Conservation (phyloP, 305 asterid species). For the Rubia occidens region DNA sequence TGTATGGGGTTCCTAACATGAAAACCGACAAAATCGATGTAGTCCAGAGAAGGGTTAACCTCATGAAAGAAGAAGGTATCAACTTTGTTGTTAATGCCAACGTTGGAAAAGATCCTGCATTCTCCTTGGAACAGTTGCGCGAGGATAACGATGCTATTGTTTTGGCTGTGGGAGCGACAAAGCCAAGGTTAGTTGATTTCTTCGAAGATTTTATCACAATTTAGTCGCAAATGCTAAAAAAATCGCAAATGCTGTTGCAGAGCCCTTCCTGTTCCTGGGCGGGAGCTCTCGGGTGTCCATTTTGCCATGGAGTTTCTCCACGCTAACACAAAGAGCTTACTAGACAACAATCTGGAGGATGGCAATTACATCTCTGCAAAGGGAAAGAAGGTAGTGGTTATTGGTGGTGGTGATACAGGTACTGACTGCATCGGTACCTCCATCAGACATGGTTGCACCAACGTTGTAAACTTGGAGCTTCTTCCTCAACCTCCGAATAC, state of each 20-base stretch:
- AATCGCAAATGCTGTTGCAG: conserved; percentile 32
- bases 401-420: conserved; percentile 99
- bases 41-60: conserved; percentile 87
- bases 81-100: conserved; percentile 76
- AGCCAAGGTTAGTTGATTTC: conserved; percentile 58
- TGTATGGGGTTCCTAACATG: conserved; percentile 99
- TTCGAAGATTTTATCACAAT: neutral
- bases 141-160: conserved; percentile 72
- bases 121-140: conserved; percentile 57
- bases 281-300: conserved; percentile 87
- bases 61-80: conserved; percentile 90
- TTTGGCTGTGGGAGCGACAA: conserved; percentile 95
- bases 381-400: conserved; percentile 93
- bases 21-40: conserved; percentile 80
- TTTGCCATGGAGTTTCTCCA: conserved; percentile 99
- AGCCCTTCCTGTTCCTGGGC: conserved; percentile 97
- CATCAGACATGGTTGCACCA: conserved; percentile 82
- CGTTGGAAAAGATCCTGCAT: conserved; percentile 67
- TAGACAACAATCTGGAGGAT: conserved; percentile 82
- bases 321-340: conserved; percentile 90
- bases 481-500: conserved; percentile 89
- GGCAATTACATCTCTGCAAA: conserved; percentile 88
- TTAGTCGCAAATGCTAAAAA: neutral
- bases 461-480: conserved; percentile 75
- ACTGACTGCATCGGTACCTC: conserved; percentile 98